A percentile compares a stretch with the other conserved stretches of the same genome.
phyloP scores from a whole-genome alignment of 306 rosid species.

The Quercus aquifolioides region DNA sequence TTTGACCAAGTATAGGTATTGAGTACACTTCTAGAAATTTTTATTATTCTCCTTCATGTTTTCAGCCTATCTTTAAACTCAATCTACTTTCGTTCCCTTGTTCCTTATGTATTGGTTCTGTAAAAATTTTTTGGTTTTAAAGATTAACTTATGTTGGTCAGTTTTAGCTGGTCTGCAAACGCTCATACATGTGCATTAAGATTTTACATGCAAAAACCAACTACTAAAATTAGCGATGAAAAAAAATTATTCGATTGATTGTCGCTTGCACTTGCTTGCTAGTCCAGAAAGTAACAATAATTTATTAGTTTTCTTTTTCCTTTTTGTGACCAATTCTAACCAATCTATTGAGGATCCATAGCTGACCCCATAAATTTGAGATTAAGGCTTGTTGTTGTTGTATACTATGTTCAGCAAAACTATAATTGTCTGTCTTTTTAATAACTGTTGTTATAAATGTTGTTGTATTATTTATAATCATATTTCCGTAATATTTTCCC shows the following conservation, averaged over 20 bases:
- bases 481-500: not conserved
- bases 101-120: not conserved
- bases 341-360: not conserved
- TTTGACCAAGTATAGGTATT: constrained; percentile 90
- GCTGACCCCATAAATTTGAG: too few relatives aligned
- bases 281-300: not conserved
- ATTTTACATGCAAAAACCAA: not conserved
- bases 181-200: not conserved
- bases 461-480: not conserved
- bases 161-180: not conserved
- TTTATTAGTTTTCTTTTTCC: not conserved
- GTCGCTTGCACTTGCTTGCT: not conserved
- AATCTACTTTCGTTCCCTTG: not conserved
- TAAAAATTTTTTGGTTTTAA: not conserved
- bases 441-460: not conserved
- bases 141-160: not conserved
- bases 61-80: not conserved
- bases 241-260: not conserved
- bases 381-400: too few relatives aligned
- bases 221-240: not conserved
- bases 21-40: not conserved
- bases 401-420: not conserved
- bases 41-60: not conserved
- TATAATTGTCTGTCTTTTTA: not conserved
- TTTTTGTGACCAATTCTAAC: not conserved